phyloP scores from a whole-genome alignment of 441 rosid species.

The Eugenia klotzschiana region DNA sequence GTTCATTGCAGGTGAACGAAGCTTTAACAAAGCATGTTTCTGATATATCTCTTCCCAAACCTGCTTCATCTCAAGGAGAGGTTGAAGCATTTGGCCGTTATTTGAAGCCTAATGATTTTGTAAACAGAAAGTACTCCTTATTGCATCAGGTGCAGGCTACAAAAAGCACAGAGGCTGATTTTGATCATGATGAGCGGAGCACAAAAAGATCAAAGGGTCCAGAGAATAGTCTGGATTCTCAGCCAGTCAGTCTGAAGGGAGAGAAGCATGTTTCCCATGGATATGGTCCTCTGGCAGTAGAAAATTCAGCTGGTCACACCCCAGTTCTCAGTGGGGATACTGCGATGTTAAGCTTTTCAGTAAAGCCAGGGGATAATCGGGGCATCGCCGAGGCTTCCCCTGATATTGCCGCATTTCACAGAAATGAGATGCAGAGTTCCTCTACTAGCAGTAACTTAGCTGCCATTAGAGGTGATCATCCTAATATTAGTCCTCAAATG shows the following conservation, averaged over 20 bases:
- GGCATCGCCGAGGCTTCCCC: neutral
- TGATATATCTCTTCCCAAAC: neutral
- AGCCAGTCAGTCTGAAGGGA: neutral
- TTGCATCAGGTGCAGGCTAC: conserved; percentile 1
- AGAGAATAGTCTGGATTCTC: neutral
- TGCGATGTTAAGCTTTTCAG: neutral
- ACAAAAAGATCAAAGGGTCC: neutral
- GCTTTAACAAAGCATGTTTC: neutral
- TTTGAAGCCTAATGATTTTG: neutral
- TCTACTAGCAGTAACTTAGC: neutral
- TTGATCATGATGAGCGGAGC: neutral
- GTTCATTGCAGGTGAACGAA: neutral
- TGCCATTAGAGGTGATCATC: neutral
- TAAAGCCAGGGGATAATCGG: neutral
- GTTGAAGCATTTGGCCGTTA: neutral
- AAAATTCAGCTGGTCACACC: neutral
- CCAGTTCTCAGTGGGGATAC: neutral
- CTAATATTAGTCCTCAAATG: neutral
- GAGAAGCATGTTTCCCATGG: neutral
- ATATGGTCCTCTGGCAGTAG: neutral
- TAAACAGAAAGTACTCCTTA: neutral
- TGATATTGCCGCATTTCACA: neutral
- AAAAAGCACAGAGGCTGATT: neutral
- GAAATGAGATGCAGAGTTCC: neutral
- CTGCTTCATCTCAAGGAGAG: neutral